These are phyloP conservation scores for Marchantia polymorpha DNA, from an alignment of 225 moss, liverwort and hornwort genomes.

Conservation along the genomic window DNA sequence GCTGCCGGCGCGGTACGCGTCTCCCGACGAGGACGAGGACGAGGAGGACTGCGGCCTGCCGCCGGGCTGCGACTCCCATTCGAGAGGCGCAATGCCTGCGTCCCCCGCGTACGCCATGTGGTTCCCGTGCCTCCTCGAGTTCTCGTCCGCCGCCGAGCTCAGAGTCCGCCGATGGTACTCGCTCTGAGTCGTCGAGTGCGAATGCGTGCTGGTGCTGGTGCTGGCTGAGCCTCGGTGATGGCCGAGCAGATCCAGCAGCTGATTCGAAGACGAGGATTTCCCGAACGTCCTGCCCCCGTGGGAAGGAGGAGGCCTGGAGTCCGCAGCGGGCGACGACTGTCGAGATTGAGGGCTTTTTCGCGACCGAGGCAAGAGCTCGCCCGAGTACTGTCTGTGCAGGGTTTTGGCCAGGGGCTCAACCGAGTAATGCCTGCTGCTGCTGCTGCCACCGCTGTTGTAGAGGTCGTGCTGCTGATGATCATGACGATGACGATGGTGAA, in stretches of 20 bases:
- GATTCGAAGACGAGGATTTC: background rate
- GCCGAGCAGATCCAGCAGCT: background rate
- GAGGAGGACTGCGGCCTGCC: slow-evolving; percentile 9
- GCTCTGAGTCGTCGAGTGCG: background rate
- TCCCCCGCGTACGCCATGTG: slow-evolving; percentile 12
- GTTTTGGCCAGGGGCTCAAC: background rate
- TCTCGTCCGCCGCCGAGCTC: slow-evolving; percentile 12
- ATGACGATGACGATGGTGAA: no score
- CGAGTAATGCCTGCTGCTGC: slow-evolving; percentile 1
- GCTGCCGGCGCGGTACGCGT: background rate
- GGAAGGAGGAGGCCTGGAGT: background rate
- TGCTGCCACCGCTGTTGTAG: background rate
- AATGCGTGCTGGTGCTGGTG: background rate
- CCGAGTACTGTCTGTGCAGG: slow-evolving; percentile 11
- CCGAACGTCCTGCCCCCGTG: background rate
- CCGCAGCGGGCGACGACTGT: background rate
- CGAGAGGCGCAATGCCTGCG: slow-evolving; percentile 9
- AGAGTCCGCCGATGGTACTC: slow-evolving; percentile 9
- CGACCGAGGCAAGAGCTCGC: background rate
- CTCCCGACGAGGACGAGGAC: background rate
- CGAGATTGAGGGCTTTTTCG: background rate
- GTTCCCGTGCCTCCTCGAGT: background rate
- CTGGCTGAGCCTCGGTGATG: background rate
- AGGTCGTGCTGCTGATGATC: background rate
- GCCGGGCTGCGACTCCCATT: slow-evolving; percentile 14